These are phyloP conservation scores for Aeminium ludgeri DNA, from an alignment of 495 filamentous ascomycete species.

Conservation along the genomic window DNA sequence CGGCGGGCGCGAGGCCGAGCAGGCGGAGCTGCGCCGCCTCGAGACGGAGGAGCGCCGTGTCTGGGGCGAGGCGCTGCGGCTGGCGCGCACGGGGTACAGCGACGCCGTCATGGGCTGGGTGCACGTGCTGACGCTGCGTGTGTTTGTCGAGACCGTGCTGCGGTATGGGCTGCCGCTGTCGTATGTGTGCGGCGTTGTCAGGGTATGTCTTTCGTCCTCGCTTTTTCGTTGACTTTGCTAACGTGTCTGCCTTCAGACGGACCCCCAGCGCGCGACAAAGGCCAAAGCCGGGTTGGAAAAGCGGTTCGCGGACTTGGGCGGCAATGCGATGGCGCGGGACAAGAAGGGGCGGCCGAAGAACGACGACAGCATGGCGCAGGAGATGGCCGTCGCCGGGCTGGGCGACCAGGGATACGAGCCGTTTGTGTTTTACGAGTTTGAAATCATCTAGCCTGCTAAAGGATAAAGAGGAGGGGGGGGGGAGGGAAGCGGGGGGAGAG, in stretches of 20 bases:
- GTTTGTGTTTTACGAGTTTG: conserved; percentile 94
- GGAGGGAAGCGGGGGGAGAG: neutral
- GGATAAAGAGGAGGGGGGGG: neutral
- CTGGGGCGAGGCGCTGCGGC: conserved; percentile 75
- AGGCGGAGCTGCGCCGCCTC: conserved; percentile 64
- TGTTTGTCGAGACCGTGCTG: conserved; percentile 94
- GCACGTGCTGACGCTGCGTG: conserved; percentile 74
- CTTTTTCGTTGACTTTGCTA: neutral
- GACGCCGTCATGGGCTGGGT: conserved; percentile 91
- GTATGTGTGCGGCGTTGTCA: conserved; percentile 66
- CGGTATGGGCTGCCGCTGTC: conserved; percentile 81
- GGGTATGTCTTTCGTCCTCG: conserved; percentile 35
- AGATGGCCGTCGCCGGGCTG: conserved; percentile 60
- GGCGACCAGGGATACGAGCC: conserved; percentile 71
- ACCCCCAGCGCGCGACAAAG: conserved; percentile 62
- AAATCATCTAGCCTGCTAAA: conserved; percentile 33
- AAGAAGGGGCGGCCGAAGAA: conserved; percentile 82
- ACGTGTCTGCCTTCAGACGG: conserved; percentile 39
- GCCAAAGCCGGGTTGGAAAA: conserved; percentile 65
- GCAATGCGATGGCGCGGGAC: conserved; percentile 85
- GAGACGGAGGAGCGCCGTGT: conserved; percentile 67
- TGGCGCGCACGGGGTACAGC: conserved; percentile 76
- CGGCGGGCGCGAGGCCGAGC: conserved; percentile 73
- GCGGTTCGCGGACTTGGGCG: conserved; percentile 79
- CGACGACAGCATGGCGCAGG: conserved; percentile 61